phyloP scores from a whole-genome alignment of 768 basidiomycete genomes.

The Psilocybe tampanensis region DNA sequence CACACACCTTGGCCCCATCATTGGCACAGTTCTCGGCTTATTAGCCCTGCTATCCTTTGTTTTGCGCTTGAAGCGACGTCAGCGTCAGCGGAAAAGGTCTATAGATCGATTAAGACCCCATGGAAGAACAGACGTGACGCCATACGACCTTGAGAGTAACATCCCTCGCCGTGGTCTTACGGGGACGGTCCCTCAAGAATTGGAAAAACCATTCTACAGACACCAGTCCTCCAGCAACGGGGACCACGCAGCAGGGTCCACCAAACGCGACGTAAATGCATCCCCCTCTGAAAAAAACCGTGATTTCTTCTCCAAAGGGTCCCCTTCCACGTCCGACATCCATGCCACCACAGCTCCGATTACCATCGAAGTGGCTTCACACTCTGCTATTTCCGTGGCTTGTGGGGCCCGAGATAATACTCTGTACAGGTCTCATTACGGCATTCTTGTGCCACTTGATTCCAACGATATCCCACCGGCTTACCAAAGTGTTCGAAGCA shows the following conservation, averaged over 20 bases:
- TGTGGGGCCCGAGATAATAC: background rate
- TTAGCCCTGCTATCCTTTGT: background rate
- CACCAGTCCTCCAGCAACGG: too few relatives aligned
- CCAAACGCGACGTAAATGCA: background rate
- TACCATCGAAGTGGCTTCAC: background rate
- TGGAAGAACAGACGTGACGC: background rate
- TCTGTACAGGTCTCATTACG: background rate
- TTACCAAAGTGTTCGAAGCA: slow-evolving; percentile 7
- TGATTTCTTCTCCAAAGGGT: background rate
- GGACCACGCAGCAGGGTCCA: too few relatives aligned
- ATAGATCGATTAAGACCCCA: background rate
- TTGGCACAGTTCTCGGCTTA: background rate
- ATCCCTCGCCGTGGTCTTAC: background rate
- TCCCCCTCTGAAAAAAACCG: background rate
- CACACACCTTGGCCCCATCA: background rate
- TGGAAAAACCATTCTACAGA: too few relatives aligned
- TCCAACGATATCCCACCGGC: slow-evolving; percentile 4
- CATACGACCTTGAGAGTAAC: background rate
- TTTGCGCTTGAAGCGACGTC: background rate
- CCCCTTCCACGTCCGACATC: background rate
- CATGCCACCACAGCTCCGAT: background rate
- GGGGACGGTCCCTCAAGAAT: background rate
- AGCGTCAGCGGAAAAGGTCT: background rate
- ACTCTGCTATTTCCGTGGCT: background rate
- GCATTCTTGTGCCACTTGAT: background rate